Evolutionary conservation across 2,329 filamentous ascomycete species (phyloP).

Genomic region (Cercospora sp.): DNA sequence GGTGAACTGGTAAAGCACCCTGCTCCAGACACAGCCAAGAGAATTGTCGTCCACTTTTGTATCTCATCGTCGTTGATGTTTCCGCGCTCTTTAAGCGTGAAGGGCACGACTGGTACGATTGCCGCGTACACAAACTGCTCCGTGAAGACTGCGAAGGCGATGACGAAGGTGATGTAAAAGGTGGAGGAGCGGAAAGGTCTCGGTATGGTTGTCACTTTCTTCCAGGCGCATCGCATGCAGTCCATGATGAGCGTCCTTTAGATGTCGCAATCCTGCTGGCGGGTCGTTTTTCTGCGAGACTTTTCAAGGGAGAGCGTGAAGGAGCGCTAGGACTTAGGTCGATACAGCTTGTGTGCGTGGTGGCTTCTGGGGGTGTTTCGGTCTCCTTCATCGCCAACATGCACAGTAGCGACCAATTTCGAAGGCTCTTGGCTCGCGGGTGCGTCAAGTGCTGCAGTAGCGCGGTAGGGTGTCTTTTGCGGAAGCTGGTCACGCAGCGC

Average conservation of each 20-base stretch:
- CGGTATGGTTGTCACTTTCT: background rate
- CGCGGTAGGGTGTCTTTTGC: background rate
- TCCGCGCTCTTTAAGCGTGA: constrained; percentile 18
- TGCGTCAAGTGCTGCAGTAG: background rate
- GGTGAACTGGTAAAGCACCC: constrained; percentile 57
- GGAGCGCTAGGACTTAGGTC: background rate
- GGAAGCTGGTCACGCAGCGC: background rate
- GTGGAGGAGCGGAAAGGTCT: constrained; percentile 18
- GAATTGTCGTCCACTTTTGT: constrained; percentile 67
- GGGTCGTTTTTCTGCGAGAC: background rate
- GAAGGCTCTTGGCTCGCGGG: background rate
- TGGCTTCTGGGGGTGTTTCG: background rate
- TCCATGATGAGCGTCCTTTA: background rate
- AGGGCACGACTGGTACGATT: constrained; percentile 28
- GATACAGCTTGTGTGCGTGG: background rate
- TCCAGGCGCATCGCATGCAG: background rate
- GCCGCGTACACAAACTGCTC: constrained; percentile 30
- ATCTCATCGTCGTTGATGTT: constrained; percentile 39
- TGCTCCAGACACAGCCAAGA: constrained; percentile 68
- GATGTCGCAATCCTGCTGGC: background rate
- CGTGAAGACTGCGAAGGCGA: constrained; percentile 28
- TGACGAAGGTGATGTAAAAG: constrained; percentile 23
- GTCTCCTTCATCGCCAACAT: background rate
- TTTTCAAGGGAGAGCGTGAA: background rate
- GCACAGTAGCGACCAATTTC: background rate